These are phyloP conservation scores for Diaporthe humulicola DNA, from an alignment of 2,329 filamentous ascomycete species.

Conservation along the genomic window DNA sequence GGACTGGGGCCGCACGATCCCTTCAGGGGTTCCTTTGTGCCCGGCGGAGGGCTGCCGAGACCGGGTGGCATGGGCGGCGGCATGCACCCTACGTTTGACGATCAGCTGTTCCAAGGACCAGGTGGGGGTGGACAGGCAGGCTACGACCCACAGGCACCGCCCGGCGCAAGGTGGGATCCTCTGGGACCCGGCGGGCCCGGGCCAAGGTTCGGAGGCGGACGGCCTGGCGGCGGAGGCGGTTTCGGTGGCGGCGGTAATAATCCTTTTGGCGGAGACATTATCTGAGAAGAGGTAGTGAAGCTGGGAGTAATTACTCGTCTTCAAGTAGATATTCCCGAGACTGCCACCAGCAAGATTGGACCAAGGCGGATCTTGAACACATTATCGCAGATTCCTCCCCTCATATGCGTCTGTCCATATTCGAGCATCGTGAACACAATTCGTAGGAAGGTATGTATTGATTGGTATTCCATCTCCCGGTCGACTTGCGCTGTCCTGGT, in stretches of 20 bases:
- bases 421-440: neutral
- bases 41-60: conserved; percentile 68
- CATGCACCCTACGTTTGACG: conserved; percentile 97
- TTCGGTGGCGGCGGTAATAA: conserved; percentile 45
- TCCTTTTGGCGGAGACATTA: conserved; percentile 50
- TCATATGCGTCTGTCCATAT: neutral
- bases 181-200: conserved; percentile 73
- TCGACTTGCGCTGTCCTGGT: neutral
- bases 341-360: conserved; percentile 21
- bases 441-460: neutral
- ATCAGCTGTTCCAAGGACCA: conserved; percentile 81
- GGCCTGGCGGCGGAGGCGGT: conserved; percentile 56
- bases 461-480: neutral
- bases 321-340: neutral
- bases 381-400: neutral
- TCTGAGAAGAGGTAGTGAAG: conserved; percentile 41
- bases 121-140: conserved; percentile 58
- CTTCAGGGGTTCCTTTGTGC: conserved; percentile 74
- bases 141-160: conserved; percentile 81
- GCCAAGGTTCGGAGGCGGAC: conserved; percentile 60
- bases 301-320: neutral
- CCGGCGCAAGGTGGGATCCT: conserved; percentile 93
- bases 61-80: conserved; percentile 75
- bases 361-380: neutral
- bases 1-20: conserved; percentile 90